Conservation (phyloP, 148 eudicot genomes). For the Chenopodium quinoa region DNA sequence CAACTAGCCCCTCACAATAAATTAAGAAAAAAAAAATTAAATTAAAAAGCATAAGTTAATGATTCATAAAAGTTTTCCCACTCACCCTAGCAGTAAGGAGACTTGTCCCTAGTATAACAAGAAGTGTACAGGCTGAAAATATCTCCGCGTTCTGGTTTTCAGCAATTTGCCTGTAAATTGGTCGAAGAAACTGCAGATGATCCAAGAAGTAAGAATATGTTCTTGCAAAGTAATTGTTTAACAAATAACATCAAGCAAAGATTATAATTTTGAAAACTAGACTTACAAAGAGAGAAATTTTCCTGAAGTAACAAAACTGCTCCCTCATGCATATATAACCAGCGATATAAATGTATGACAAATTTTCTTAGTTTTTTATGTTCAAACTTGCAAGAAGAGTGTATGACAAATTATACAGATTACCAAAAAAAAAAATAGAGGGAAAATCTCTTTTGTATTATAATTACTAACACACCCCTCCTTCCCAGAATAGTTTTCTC, state of each 20-base stretch:
- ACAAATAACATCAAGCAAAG: not conserved
- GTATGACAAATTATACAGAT: not conserved
- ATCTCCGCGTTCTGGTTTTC: conserved; percentile 98
- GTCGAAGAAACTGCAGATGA: conserved; percentile 83
- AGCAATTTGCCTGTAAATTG: conserved; percentile 92
- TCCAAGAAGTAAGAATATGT: conserved; percentile 22
- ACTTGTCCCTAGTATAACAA: conserved; percentile 94
- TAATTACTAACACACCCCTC: not conserved
- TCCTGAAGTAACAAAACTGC: not conserved
- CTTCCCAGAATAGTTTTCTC: too few relatives aligned
- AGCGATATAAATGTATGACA: too few relatives aligned
- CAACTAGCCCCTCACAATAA: not conserved
- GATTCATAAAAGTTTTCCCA: not conserved
- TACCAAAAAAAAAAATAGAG: too few relatives aligned
- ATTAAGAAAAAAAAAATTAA: not conserved
- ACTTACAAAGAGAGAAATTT: not conserved
- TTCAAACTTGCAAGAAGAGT: not conserved
- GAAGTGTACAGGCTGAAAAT: conserved; percentile 94
- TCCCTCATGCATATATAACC: not conserved
- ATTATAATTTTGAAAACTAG: not conserved
- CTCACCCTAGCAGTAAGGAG: conserved; percentile 96
- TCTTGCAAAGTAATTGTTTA: not conserved
- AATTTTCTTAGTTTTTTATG: not conserved
- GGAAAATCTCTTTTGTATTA: too few relatives aligned
- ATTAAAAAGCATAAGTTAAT: not conserved